Evolutionary conservation across 2,329 filamentous ascomycete species (phyloP).

Genomic region (Cladosporium sp.): DNA sequence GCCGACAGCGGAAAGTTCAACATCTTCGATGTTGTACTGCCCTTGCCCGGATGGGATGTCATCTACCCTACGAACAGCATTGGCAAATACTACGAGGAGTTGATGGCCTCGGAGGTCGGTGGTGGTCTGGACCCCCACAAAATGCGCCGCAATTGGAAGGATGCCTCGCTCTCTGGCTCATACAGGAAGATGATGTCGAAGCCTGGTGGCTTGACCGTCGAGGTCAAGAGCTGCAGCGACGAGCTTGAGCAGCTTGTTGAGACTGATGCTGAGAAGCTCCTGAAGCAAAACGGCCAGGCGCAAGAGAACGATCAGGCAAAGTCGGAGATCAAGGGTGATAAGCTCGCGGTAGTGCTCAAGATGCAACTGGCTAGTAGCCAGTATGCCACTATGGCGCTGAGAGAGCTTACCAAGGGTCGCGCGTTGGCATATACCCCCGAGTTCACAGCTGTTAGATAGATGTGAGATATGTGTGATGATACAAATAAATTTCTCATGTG

Average conservation of each 20-base stretch:
- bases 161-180: constrained; percentile 82
- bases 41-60: constrained; percentile 88
- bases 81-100: constrained; percentile 77
- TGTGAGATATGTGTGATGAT: neutral
- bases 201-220: constrained; percentile 64
- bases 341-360: constrained; percentile 69
- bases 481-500: neutral
- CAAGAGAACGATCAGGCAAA: constrained; percentile 13
- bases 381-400: constrained; percentile 80
- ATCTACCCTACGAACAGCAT: constrained; percentile 82
- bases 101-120: constrained; percentile 80
- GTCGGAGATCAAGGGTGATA: constrained; percentile 37
- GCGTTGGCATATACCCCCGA: constrained; percentile 65
- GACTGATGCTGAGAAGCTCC: constrained; percentile 76
- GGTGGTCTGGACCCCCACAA: constrained; percentile 77
- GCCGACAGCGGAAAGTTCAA: constrained; percentile 72
- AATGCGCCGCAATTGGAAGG: constrained; percentile 83
- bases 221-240: constrained; percentile 68
- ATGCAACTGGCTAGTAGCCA: constrained; percentile 76
- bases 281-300: constrained; percentile 22
- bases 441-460: constrained; percentile 46
- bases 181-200: constrained; percentile 83
- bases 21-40: constrained; percentile 87
- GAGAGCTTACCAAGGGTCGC: constrained; percentile 72
- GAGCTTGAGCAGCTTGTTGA: constrained; percentile 78